phyloP scores from a whole-genome alignment of 2,329 filamentous ascomycete species.

The Penicillium glabrum region DNA sequence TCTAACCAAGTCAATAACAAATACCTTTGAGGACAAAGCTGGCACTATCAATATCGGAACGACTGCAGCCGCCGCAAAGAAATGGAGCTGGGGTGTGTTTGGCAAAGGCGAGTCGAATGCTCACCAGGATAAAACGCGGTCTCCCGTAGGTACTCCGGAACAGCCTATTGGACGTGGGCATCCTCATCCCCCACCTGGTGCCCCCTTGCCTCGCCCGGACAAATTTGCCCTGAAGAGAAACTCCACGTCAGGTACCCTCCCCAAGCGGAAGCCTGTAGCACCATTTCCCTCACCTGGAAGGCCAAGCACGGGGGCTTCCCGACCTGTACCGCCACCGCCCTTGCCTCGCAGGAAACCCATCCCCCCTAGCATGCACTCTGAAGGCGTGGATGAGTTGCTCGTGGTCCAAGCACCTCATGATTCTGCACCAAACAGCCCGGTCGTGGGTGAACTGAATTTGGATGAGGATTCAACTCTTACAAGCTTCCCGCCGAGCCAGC shows the following conservation, averaged over 20 bases:
- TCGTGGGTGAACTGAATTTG: slow-evolving; percentile 21
- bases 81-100: slow-evolving; percentile 58
- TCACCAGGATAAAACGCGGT: slow-evolving; percentile 40
- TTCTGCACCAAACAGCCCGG: slow-evolving; percentile 51
- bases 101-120: slow-evolving; percentile 41
- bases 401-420: slow-evolving; percentile 66
- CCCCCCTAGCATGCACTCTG: slow-evolving; percentile 31
- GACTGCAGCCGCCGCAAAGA: slow-evolving; percentile 59
- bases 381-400: slow-evolving; percentile 54
- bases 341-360: slow-evolving; percentile 50
- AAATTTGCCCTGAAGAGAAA: slow-evolving; percentile 57
- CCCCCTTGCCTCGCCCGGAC: slow-evolving; percentile 70
- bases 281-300: slow-evolving; percentile 40
- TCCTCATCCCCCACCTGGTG: slow-evolving; percentile 77
- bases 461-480: slow-evolving; percentile 7
- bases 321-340: slow-evolving; percentile 46
- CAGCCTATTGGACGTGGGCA: slow-evolving; percentile 81
- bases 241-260: slow-evolving; percentile 50
- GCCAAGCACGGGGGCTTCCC: slow-evolving; percentile 31
- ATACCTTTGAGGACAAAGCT: slow-evolving; percentile 38
- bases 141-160: slow-evolving; percentile 47
- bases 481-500: slow-evolving; percentile 7
- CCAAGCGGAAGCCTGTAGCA: slow-evolving; percentile 65
- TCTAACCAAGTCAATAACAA: slow-evolving; percentile 27
- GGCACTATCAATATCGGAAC: slow-evolving; percentile 46